Base-by-base conservation (phyloP, 208 protist species). In the Trypanosomatidae sp. region DNA sequence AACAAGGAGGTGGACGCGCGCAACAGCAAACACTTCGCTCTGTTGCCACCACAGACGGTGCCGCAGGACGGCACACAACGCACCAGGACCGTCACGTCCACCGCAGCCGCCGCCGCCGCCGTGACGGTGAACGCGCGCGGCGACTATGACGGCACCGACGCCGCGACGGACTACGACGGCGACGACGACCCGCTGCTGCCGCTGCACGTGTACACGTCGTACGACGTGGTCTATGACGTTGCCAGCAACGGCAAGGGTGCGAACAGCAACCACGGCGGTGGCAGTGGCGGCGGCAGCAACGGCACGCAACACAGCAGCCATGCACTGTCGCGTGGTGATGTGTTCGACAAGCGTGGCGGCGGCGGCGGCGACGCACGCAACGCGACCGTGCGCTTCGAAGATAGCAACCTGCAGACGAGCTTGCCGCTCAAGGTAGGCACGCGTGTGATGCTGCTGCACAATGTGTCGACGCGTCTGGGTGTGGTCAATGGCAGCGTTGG, bases 401-500 rank as follows among this genome's bases (percentile, higher is more conserved):
- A 83, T 19, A 79, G 52, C 41, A 66, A 61, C 10, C 49, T 85
- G 8, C 44, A 59, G 0, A 43, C 22, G 2, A 44, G 33, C 5
- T 38, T 91, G n/a, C 11, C 66, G 21, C 58, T 91, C 15, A 82
- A 85, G 46, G 62, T 87, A 0, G 70, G 74, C 5, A 66, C 82
- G 0, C 73, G 70, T 0, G 78, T 88, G 44, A 78, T 88, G 68
- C 52, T 88, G 11, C 33, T 70, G 22, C 39, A 69, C 30, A 92
- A 92, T 57, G 53, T 92, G 37, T 62, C 67, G n/a, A 41, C 68
- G 19, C 50, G 41, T 18, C 15, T 70, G 13, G 53, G 56, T n/a
- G 62, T 92, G n/a, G 74, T 82, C 13, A 88, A 92, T 55, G 82
- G 82, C 3, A 65, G 57, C 10, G 66, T 85, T 4, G 78, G 74